Evolutionary conservation across 2,329 filamentous ascomycete species (phyloP).

Genomic region (Trichoderma sp.): DNA sequence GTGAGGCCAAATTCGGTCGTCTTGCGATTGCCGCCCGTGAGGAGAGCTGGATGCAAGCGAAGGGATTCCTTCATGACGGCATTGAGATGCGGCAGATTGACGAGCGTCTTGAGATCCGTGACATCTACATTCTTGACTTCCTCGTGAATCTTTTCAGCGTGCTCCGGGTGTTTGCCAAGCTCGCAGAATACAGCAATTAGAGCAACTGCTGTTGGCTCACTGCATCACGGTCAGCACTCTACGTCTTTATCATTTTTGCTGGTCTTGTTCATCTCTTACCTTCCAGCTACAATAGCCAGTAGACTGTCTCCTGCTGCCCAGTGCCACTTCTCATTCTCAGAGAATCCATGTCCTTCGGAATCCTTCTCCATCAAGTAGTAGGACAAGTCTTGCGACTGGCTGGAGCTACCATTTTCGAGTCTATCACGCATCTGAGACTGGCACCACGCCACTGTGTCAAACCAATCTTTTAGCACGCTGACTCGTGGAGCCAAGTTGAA

Average conservation of each 20-base stretch:
- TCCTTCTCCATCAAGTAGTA: conserved; percentile 20
- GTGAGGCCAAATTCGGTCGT: conserved; percentile 23
- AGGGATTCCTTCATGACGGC: conserved; percentile 27
- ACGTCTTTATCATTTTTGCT: not conserved
- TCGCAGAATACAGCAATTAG: not conserved
- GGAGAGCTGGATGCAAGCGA: conserved; percentile 26
- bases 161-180: not conserved
- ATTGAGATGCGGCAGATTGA: not conserved
- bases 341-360: not conserved
- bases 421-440: not conserved
- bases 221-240: not conserved
- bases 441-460: not conserved
- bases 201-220: not conserved
- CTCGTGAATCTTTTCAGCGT: not conserved
- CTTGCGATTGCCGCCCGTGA: conserved; percentile 25
- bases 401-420: not conserved
- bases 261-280: not conserved
- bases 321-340: not conserved
- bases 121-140: not conserved
- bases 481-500: not conserved
- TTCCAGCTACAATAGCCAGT: not conserved
- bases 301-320: not conserved
- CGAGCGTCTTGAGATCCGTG: not conserved
- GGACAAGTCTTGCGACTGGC: conserved; percentile 6
- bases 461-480: not conserved